These are phyloP conservation scores for Chrysanthemum makinoi DNA, from an alignment of 129 eudicot species.

Conservation along the genomic window DNA sequence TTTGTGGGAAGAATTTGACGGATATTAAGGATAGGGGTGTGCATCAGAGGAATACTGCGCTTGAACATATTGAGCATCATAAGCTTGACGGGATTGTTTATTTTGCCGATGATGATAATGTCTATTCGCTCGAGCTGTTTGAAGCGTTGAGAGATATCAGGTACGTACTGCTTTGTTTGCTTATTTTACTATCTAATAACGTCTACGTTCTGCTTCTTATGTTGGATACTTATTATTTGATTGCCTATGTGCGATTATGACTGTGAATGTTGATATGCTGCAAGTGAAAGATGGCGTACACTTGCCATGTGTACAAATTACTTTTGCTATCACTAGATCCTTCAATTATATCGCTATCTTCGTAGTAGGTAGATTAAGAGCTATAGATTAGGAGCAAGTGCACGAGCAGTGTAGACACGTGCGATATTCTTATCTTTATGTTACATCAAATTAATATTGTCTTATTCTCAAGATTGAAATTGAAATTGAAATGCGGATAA, in stretches of 20 bases:
- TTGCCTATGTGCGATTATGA: too few species aligned
- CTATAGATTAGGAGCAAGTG: too few species aligned
- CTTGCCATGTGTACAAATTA: neutral
- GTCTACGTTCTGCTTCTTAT: too few species aligned
- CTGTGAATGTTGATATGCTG: too few species aligned
- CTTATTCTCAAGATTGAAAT: neutral
- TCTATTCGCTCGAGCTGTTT: slow-evolving; percentile 79
- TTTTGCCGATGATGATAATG: slow-evolving; percentile 95
- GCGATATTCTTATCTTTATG: too few species aligned
- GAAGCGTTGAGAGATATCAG: slow-evolving; percentile 67
- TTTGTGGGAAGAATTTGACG: slow-evolving; percentile 64
- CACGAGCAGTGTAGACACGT: too few species aligned
- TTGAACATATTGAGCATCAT: slow-evolving; percentile 83
- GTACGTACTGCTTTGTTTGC: slow-evolving; percentile 31
- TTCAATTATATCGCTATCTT: too few species aligned
- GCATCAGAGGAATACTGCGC: slow-evolving; percentile 82
- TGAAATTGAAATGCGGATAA: neutral
- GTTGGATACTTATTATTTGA: too few species aligned
- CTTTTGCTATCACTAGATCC: neutral
- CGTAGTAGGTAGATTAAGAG: too few species aligned
- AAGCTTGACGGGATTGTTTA: slow-evolving; percentile 91
- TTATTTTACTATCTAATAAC: too few species aligned
- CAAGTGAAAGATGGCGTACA: neutral
- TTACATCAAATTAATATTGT: too few species aligned
- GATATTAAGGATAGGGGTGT: slow-evolving; percentile 88